Evolutionary conservation across 2,329 filamentous ascomycete genomes (phyloP).

Genomic region (Fusarium brevicatenulatum): DNA sequence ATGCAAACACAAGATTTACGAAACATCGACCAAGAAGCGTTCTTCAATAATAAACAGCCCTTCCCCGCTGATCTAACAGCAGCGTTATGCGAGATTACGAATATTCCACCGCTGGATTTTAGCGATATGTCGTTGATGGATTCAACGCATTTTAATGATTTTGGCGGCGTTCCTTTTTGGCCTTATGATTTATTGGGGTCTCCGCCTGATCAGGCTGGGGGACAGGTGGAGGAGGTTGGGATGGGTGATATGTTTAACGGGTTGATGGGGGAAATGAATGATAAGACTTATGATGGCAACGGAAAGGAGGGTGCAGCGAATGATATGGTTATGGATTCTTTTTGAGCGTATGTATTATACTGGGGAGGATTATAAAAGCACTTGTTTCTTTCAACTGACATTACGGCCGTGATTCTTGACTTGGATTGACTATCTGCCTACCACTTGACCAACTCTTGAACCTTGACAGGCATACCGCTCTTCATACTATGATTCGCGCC

Average conservation of each 20-base stretch:
- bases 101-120: constrained; percentile 10
- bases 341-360: background rate
- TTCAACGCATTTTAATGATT: background rate
- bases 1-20: background rate
- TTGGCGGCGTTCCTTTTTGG: background rate
- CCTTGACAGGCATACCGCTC: constrained; percentile 36
- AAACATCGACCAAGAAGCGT: background rate
- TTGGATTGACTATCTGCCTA: background rate
- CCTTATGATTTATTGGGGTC: background rate
- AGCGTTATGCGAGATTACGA: constrained; percentile 14
- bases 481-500: constrained; percentile 66
- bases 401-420: background rate
- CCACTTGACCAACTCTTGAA: constrained; percentile 37
- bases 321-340: background rate
- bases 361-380: background rate
- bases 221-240: background rate
- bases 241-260: background rate
- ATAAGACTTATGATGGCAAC: background rate
- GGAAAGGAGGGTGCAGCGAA: background rate
- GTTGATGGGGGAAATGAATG: background rate
- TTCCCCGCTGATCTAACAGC: background rate
- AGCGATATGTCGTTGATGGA: constrained; percentile 10
- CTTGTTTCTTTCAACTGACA: background rate
- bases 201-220: background rate
- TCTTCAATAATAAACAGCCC: constrained; percentile 5